Evolutionary conservation across 805 yeast species (phyloP).

Genomic region (Yamadazyma olivae): DNA sequence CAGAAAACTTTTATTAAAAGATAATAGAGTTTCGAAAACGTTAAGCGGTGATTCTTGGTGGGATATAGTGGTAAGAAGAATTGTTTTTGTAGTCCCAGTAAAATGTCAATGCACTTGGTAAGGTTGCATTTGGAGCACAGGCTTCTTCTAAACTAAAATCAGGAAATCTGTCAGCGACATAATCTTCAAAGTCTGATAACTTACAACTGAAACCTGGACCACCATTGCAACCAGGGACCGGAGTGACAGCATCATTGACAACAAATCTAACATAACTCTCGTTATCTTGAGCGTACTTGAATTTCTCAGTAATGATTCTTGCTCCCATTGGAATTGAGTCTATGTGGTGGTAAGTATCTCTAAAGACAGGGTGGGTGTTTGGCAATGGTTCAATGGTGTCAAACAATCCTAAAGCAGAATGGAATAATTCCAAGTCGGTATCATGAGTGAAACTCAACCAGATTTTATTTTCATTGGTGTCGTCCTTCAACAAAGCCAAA

Average conservation of each 20-base stretch:
- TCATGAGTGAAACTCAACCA: slow-evolving; percentile 78
- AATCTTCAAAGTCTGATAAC: slow-evolving; percentile 30
- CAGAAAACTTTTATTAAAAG: too few species aligned
- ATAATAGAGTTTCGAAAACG: too few species aligned
- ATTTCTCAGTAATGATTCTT: slow-evolving; percentile 36
- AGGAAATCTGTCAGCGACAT: slow-evolving; percentile 25
- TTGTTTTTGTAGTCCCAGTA: slow-evolving; percentile 38
- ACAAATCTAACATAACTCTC: slow-evolving; percentile 33
- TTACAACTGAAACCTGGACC: slow-evolving; percentile 46
- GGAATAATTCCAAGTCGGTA: slow-evolving; percentile 56
- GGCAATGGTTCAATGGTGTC: slow-evolving; percentile 43
- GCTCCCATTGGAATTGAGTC: slow-evolving; percentile 41
- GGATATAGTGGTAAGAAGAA: slow-evolving; percentile 10
- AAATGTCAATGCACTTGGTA: slow-evolving; percentile 30
- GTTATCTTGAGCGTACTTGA: slow-evolving; percentile 20
- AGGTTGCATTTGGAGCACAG: slow-evolving; percentile 22
- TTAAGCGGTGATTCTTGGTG: slow-evolving; percentile 17
- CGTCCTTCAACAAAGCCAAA: slow-evolving; percentile 45
- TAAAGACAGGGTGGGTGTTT: slow-evolving; percentile 44
- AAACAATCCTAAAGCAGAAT: slow-evolving; percentile 62
- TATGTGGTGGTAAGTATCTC: slow-evolving; percentile 43
- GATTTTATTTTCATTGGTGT: slow-evolving; percentile 44
- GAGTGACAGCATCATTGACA: slow-evolving; percentile 39
- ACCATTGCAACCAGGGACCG: slow-evolving; percentile 27
- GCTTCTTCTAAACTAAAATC: slow-evolving; percentile 22